Percentiles rank a stretch among this genome's conserved stretches.
Conservation (phyloP, 1,284 basidiomycete species). For the Takashimella koratensis region DNA sequence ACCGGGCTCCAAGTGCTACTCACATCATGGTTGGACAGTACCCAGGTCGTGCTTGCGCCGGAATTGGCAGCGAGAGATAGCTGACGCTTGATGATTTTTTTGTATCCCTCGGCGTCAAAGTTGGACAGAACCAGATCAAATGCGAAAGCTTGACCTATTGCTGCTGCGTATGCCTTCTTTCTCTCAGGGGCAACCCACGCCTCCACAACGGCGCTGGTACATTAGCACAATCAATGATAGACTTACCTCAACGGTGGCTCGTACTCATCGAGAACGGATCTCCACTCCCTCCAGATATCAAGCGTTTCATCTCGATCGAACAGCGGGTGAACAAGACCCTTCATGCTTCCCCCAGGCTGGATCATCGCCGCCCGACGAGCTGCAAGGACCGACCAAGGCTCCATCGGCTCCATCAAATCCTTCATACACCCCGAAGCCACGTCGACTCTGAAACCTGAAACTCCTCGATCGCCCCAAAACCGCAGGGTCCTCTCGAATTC, state of each 20-base stretch:
- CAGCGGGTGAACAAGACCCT: constrained; percentile 27
- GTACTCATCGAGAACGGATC: constrained; percentile 41
- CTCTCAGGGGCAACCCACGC: constrained; percentile 35
- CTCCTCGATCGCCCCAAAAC: constrained; percentile 71
- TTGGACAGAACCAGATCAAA: constrained; percentile 41
- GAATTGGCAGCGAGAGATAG: constrained; percentile 21
- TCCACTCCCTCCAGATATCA: constrained; percentile 38
- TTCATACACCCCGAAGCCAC: constrained; percentile 36
- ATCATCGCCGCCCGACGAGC: constrained; percentile 11
- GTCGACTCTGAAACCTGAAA: constrained; percentile 63
- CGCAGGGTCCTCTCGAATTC: constrained; percentile 64
- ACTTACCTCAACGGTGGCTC: constrained; percentile 39
- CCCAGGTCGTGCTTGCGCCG: constrained; percentile 37
- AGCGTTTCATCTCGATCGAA: constrained; percentile 37
- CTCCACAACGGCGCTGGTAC: constrained; percentile 42
- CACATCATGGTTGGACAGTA: constrained; percentile 42
- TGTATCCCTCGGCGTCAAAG: constrained; percentile 22
- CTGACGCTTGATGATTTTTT: constrained; percentile 22
- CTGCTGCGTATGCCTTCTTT: constrained; percentile 34
- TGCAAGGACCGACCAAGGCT: too few relatives aligned
- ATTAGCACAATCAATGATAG: not conserved
- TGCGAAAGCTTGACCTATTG: constrained; percentile 42
- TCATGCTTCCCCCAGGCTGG: constrained; percentile 7
- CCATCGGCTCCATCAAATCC: too few relatives aligned
- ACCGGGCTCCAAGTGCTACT: not conserved